A percentile compares a stretch with the other conserved stretches of the same genome.
These are phyloP conservation scores for Fremontodendron californicum DNA, from an alignment of 345 rosid species.

Conservation along the genomic window DNA sequence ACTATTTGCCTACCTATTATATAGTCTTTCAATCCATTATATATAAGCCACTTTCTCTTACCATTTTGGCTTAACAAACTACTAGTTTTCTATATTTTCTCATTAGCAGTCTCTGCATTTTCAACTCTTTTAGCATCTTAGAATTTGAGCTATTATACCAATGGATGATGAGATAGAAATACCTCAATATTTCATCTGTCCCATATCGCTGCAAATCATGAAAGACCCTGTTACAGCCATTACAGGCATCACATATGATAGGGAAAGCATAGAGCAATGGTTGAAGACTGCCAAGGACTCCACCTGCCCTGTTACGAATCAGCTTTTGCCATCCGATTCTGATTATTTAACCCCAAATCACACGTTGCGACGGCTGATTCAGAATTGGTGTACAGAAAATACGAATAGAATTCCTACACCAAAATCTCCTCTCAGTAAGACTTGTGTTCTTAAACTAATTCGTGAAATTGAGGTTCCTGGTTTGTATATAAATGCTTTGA, in stretches of 20 bases:
- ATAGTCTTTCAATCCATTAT: background rate
- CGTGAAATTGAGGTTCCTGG: conserved; percentile 25
- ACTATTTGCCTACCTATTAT: background rate
- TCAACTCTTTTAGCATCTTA: too few species aligned
- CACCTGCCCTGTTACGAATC: conserved; percentile 55
- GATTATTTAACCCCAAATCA: conserved; percentile 51
- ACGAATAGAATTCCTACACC: conserved; percentile 31
- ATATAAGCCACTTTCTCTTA: background rate
- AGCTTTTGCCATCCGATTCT: conserved; percentile 35
- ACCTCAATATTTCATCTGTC: conserved; percentile 53
- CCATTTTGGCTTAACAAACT: background rate
- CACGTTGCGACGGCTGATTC: conserved; percentile 47
- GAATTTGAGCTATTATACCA: background rate
- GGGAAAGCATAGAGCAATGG: conserved; percentile 60
- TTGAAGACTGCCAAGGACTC: conserved; percentile 21
- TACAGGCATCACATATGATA: conserved; percentile 59
- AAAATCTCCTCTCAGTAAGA: conserved; percentile 25
- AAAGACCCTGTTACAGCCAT: conserved; percentile 58
- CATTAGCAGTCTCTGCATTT: background rate
- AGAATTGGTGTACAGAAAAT: conserved; percentile 42
- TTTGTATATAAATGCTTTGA: conserved; percentile 11
- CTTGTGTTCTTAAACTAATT: conserved; percentile 24
- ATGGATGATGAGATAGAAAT: conserved; percentile 45
- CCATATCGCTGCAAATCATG: conserved; percentile 59
- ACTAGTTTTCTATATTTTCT: too few species aligned